Conservation (phyloP, 2,329 filamentous ascomycete species). For the Bipolaris bicolor region DNA sequence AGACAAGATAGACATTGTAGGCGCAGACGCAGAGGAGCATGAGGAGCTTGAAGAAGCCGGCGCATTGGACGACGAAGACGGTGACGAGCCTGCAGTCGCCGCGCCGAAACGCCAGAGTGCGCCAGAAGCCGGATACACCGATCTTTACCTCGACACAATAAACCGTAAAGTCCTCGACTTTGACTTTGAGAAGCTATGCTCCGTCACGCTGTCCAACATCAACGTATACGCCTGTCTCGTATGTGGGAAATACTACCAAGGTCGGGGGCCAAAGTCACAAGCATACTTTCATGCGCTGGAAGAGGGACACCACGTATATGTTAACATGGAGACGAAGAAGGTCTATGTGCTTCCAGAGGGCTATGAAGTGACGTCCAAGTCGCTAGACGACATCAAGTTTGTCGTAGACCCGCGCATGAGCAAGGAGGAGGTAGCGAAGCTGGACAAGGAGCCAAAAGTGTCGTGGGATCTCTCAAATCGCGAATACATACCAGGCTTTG, state of each 20-base stretch:
- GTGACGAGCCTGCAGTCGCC: conserved; percentile 48
- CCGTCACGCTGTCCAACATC: conserved; percentile 93
- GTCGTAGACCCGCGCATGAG: conserved; percentile 90
- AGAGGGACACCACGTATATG: conserved; percentile 94
- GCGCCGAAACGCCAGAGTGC: conserved; percentile 72
- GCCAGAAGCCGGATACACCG: conserved; percentile 86
- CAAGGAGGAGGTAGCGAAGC: conserved; percentile 75
- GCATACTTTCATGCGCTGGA: conserved; percentile 98
- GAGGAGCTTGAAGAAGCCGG: conserved; percentile 47
- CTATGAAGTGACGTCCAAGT: conserved; percentile 94
- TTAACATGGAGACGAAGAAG: conserved; percentile 93
- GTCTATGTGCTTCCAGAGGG: conserved; percentile 94
- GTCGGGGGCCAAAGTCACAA: conserved; percentile 89
- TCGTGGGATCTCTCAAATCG: conserved; percentile 81
- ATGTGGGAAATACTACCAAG: conserved; percentile 97
- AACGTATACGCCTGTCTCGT: conserved; percentile 98
- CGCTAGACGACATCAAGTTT: conserved; percentile 96
- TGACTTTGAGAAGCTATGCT: conserved; percentile 98
- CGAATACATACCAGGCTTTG: conserved; percentile 90
- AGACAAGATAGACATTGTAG: conserved; percentile 42
- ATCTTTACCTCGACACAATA: conserved; percentile 97
- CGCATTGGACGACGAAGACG: conserved; percentile 39
- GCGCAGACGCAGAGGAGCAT: conserved; percentile 46
- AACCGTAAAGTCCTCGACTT: conserved; percentile 92
- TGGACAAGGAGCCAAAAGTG: conserved; percentile 71